These are phyloP conservation scores for Termitomyces sp. DNA, from an alignment of 768 basidiomycete genomes.

Conservation along the genomic window DNA sequence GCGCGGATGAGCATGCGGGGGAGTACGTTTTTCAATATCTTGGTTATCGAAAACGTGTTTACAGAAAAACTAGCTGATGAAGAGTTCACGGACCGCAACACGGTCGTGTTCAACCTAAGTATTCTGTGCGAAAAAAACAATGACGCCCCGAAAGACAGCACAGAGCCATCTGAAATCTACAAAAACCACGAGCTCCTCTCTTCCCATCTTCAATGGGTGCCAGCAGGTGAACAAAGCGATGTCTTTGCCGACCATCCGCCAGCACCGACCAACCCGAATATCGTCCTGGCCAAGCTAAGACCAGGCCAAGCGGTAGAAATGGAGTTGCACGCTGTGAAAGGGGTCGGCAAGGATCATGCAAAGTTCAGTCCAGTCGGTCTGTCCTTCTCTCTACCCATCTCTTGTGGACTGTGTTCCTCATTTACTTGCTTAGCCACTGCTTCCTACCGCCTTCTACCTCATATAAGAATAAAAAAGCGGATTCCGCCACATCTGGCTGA, in stretches of 20 bases:
- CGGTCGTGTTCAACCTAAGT: slow-evolving; percentile 79
- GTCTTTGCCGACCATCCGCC: slow-evolving; percentile 55
- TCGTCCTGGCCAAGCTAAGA: slow-evolving; percentile 86
- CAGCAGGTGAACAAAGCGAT: slow-evolving; percentile 74
- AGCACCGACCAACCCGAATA: slow-evolving; percentile 69
- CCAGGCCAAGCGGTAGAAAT: slow-evolving; percentile 87
- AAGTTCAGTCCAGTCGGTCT: slow-evolving; percentile 94
- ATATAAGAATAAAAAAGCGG: slow-evolving; percentile 70
- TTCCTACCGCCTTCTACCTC: slow-evolving; percentile 88
- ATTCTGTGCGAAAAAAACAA: slow-evolving; percentile 60
- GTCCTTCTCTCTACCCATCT: slow-evolving; percentile 26
- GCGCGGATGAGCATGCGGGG: slow-evolving; percentile 55
- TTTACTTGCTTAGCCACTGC: slow-evolving; percentile 66
- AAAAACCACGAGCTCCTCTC: slow-evolving; percentile 66
- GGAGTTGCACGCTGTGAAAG: slow-evolving; percentile 89
- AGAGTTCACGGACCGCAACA: slow-evolving; percentile 79
- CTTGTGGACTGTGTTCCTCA: neutral
- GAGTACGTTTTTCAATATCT: slow-evolving; percentile 16
- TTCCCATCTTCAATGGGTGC: slow-evolving; percentile 66
- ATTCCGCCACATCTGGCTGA: slow-evolving; percentile 73
- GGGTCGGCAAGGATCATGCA: slow-evolving; percentile 91
- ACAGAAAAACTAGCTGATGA: slow-evolving; percentile 40
- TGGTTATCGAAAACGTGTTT: too few species aligned
- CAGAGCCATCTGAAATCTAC: slow-evolving; percentile 63
- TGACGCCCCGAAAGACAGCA: slow-evolving; percentile 45